Percentiles rank a stretch among this genome's conserved stretches.
Conservation (phyloP, 176 grass and related monocot genomes). For the Eleusine indica region DNA sequence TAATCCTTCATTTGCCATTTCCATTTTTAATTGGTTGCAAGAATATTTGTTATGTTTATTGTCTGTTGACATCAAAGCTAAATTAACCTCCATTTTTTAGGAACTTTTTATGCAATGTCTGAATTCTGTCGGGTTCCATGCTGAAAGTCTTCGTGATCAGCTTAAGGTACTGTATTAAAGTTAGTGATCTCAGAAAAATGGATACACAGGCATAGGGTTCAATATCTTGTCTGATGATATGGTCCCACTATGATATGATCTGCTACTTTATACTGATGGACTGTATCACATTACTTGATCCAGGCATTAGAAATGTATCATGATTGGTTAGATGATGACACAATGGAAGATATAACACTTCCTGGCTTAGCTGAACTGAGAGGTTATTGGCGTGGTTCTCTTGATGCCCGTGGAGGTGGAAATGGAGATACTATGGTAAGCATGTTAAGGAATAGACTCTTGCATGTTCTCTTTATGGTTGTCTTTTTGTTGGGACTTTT, state of each 20-base stretch:
- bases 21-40: constrained; percentile 17
- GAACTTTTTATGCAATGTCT: constrained; percentile 96
- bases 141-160: constrained; percentile 89
- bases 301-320: constrained; percentile 81
- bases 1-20: constrained; percentile 26
- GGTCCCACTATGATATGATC: constrained; percentile 2
- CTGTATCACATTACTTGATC: constrained; percentile 39
- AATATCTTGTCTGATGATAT: constrained; percentile 7
- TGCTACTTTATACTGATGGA: constrained; percentile 38
- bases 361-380: constrained; percentile 93
- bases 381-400: constrained; percentile 94
- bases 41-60: constrained; percentile 37
- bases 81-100: constrained; percentile 60
- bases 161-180: constrained; percentile 68
- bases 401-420: constrained; percentile 96
- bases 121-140: constrained; percentile 85
- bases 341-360: constrained; percentile 87
- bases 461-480: constrained; percentile 9
- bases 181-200: constrained; percentile 31
- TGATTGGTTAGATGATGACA: constrained; percentile 74
- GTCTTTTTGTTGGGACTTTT: constrained; percentile 37
- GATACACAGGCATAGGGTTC: constrained; percentile 21
- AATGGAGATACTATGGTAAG: constrained; percentile 97
- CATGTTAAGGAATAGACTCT: constrained; percentile 26
- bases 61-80: constrained; percentile 12